Base-by-base conservation (phyloP, 805 yeast genomes). In the Tetrapisispora taiwanensis region DNA sequence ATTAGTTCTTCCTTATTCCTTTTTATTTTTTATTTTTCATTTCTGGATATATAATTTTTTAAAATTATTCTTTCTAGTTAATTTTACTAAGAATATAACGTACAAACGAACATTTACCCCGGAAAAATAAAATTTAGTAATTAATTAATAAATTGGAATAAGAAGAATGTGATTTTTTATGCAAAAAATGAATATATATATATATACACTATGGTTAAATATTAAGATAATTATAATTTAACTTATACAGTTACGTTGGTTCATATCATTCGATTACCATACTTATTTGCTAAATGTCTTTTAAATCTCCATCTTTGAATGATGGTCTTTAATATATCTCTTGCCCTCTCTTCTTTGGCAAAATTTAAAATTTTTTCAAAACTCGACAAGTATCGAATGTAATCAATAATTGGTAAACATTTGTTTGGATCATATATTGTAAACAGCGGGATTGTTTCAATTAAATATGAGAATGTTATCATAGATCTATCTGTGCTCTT, bases 201-300 rank as follows among this genome's bases (percentile, higher is more conserved):
- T n/a, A n/a, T n/a, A n/a, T n/a, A n/a, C n/a, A n/a, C n/a, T n/a
- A n/a, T n/a, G n/a, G n/a, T n/a, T n/a, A n/a, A n/a, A n/a, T n/a
- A n/a, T n/a, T n/a, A n/a, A n/a, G n/a, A n/a, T n/a, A n/a, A n/a
- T n/a, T n/a, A n/a, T n/a, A n/a, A n/a, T n/a, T n/a, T n/a, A n/a
- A n/a, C n/a, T n/a, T n/a, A n/a, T n/a, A n/a, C n/a, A n/a, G n/a
- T n/a, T n/a, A n/a, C n/a, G n/a, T n/a, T n/a, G n/a, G n/a, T n/a
- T n/a, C n/a, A n/a, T n/a, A n/a, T n/a, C n/a, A n/a, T n/a, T n/a
- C n/a, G n/a, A n/a, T n/a, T 12, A 28, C 5, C 14, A 10, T 28
- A 95, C 89, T 8, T 10, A 32, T 17, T 32, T 32, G 22, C 7
- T 18, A 39, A 14, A 30, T 30, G 22, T 15, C 18, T 26, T 33